Base-by-base conservation (phyloP, 2,329 filamentous ascomycete species). In the Calonectria pteridis region DNA sequence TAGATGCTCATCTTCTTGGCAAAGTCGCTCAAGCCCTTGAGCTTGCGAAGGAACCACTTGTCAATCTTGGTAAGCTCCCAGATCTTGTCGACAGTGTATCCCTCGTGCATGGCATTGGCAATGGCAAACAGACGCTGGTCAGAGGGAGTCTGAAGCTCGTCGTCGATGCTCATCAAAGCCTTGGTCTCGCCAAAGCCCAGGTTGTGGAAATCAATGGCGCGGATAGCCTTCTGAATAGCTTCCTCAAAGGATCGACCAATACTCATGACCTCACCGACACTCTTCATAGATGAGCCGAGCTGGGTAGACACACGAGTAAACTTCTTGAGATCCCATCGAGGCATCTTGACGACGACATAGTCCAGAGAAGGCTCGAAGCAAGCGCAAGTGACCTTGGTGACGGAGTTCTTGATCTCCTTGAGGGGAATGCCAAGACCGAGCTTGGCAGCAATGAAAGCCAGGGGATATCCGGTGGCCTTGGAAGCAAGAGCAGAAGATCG, bases 51-150 rank as follows among this genome's bases (percentile, higher is more conserved):
- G 89, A 98, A 99, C 97, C 97, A 99, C 86, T 97, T 98, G 87
- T 98, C 97, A 80, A 99, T 99, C 87, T 96, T 95, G 82, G 97
- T 99, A 88, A 98, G 90, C 84, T 98, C 94, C 95, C 96, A 98
- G 83, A 99, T 98, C 87, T 98, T 97, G 82, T 98, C 94, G 43
- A 98, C 96, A 5, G 92, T 93, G 87, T 98, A 99, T 37, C 96
- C 97, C 71, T 93, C 89, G 83, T 96, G 92, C 96, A 99, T 98
- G 51, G 97, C 97, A 81, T 99, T 98, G 78, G 97, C 97, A 80
- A 99, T 97, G 72, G 97, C 97, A 82, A 99, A 98, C 72, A 98
- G 90, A 81, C 97, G 94, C 88, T 98, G 97, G 82, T 99, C 97
- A 18, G 97, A 98, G 29, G 97, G 97, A 9, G 96, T 98, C 86